Conservation (phyloP, 2,329 filamentous ascomycete genomes). For the Fusarium nelsonii region DNA sequence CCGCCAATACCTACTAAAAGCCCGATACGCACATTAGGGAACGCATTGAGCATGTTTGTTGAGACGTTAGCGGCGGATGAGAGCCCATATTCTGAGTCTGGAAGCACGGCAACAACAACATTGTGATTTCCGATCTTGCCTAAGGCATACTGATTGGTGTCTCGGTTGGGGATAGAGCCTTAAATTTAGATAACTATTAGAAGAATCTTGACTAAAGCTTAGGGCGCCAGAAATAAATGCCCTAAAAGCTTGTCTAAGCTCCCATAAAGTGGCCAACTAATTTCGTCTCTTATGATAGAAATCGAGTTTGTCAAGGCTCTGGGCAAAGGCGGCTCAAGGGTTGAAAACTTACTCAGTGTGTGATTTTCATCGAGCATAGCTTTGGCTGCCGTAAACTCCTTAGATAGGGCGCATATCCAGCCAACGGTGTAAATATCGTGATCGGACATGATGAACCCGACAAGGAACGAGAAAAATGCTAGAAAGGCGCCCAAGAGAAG, state of each 20-base stretch:
- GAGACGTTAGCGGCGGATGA: slow-evolving; percentile 46
- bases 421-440: slow-evolving; percentile 54
- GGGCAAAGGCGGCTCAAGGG: too few relatives aligned
- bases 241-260: too few relatives aligned
- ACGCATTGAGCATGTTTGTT: slow-evolving; percentile 49
- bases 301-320: too few relatives aligned
- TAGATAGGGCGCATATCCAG: slow-evolving; percentile 58
- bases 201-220: too few relatives aligned
- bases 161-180: slow-evolving; percentile 42
- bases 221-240: too few relatives aligned
- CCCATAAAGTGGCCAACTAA: too few relatives aligned
- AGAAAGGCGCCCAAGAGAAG: too few relatives aligned
- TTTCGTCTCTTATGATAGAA: too few relatives aligned
- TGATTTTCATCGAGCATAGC: slow-evolving; percentile 55
- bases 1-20: slow-evolving; percentile 54
- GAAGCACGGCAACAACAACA: slow-evolving; percentile 51
- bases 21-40: slow-evolving; percentile 48
- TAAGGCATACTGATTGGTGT: slow-evolving; percentile 50
- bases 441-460: slow-evolving; percentile 6
- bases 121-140: slow-evolving; percentile 53
- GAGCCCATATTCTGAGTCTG: slow-evolving; percentile 47
- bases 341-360: slow-evolving; percentile 7
- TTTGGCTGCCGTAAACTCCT: slow-evolving; percentile 55
- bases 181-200: too few relatives aligned
- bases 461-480: too few relatives aligned